Conservation (phyloP, 352 stramenopile genomes). For the Phytopythium sindhum region DNA sequence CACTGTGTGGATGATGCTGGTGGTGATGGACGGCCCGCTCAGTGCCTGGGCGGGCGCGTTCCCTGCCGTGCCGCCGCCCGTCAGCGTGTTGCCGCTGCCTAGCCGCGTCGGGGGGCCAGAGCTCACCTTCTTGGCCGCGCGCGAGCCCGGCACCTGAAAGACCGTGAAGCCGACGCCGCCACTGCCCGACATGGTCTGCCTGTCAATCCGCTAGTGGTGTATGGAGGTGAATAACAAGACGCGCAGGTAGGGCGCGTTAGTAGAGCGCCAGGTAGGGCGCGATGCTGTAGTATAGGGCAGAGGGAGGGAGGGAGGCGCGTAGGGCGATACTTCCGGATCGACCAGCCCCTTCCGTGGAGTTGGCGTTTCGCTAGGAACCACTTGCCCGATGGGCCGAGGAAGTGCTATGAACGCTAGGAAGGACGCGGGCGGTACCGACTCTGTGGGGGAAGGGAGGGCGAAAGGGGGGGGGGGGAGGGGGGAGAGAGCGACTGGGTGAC, state of each 20-base stretch:
- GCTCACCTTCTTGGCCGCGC: conserved; percentile 22
- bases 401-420: too few species aligned
- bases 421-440: background rate
- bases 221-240: background rate
- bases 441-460: background rate
- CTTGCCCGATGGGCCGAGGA: background rate
- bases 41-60: background rate
- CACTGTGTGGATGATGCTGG: conserved; percentile 13
- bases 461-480: too few species aligned
- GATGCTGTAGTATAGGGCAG: too few species aligned
- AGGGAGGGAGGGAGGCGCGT: too few species aligned
- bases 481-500: background rate
- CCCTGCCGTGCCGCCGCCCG: conserved; percentile 20
- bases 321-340: too few species aligned
- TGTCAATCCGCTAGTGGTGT: too few species aligned
- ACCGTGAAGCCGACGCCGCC: conserved; percentile 47
- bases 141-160: conserved; percentile 60
- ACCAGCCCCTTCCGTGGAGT: too few species aligned
- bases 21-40: conserved; percentile 1
- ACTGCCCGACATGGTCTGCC: conserved; percentile 7
- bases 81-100: background rate
- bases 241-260: too few species aligned
- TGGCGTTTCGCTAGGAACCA: background rate
- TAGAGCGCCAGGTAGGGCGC: too few species aligned
- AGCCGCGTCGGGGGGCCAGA: conserved; percentile 5